phyloP scores from a whole-genome alignment of 2,329 filamentous ascomycete species.

The Hymenoscyphus fraxineus region DNA sequence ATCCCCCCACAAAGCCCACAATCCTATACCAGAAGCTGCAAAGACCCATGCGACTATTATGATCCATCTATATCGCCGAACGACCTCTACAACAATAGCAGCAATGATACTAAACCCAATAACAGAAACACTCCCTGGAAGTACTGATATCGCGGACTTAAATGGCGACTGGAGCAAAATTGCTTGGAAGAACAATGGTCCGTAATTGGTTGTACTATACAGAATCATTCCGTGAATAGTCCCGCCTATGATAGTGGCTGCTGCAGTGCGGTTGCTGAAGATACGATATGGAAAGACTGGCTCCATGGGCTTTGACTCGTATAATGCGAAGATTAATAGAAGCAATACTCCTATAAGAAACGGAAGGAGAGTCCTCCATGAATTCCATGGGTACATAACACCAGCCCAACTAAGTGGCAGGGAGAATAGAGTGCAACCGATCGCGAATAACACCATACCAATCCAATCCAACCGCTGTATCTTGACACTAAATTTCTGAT shows the following conservation, averaged over 20 bases:
- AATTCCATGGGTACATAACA: conserved; percentile 58
- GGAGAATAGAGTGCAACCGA: conserved; percentile 53
- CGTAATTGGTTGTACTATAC: conserved; percentile 49
- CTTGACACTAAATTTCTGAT: conserved; percentile 4
- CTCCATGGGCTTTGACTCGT: conserved; percentile 35
- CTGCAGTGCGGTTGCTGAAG: conserved; percentile 43
- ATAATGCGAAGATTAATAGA: conserved; percentile 42
- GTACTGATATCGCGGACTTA: conserved; percentile 1
- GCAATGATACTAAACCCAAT: conserved; percentile 4
- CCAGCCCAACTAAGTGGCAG: conserved; percentile 59
- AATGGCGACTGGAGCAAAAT: conserved; percentile 3
- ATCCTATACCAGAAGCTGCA: neutral
- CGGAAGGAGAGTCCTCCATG: conserved; percentile 57
- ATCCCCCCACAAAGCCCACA: neutral
- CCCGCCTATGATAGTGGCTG: conserved; percentile 45
- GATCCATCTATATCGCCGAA: conserved; percentile 1
- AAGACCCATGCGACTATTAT: neutral
- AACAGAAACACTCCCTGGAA: neutral
- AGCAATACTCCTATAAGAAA: conserved; percentile 47
- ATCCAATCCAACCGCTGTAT: conserved; percentile 50
- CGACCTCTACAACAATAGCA: neutral
- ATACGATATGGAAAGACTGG: conserved; percentile 34
- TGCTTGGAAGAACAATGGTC: conserved; percentile 41
- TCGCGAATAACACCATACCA: conserved; percentile 57
- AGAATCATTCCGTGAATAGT: conserved; percentile 49